Base-by-base conservation (phyloP, 768 basidiomycete species). In the Serendipita sp. region DNA sequence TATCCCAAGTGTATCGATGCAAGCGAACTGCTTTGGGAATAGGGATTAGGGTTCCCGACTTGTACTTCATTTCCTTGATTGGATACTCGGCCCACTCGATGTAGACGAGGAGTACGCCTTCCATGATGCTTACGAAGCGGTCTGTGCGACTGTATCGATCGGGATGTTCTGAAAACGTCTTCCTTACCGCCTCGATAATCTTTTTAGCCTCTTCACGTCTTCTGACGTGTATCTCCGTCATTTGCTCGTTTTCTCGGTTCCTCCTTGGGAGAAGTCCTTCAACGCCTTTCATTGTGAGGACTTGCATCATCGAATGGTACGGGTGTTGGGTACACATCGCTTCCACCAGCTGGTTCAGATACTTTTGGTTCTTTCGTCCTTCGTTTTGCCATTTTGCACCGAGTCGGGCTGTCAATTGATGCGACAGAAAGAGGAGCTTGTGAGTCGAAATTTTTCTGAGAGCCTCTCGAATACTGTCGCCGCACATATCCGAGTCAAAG, bases 401-500 rank as follows among this genome's bases (percentile, higher is more conserved):
- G 31, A 98, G 77, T 5, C 94, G 82, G n/a, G 95, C 93, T 0
- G 92, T 84, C 3, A 99, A 81, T 73, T 99, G 96, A 73, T 94
- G 91, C 9, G 90, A 84, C 61, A 98, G 78, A 72, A 92, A 90
- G 45, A 95, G 79, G 69, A 97, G 87, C 71, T 98, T 98, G 64
- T 82, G 79, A 0, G 93, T 89, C 0, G 93, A 88, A 42, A 94
- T 79, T 1, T 78, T 75, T 51, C 72, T 72, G 7, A 92, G 70
- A 1, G 82, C 79, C 0, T 66, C 44, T 41, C 74, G 67, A 70
- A 85, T 65, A 56, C 73, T 65, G 58, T 69, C 62, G 73, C 79
- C 43, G 86, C 81, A 38, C 16, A 26, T 34, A 5, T 38, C 33
- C 33, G 26, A 26, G n/a, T 67, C 63, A 66, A 92, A 88, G 68